Base-by-base conservation (phyloP, 2,329 filamentous ascomycete genomes). In the Fusarium tjaetaba region DNA sequence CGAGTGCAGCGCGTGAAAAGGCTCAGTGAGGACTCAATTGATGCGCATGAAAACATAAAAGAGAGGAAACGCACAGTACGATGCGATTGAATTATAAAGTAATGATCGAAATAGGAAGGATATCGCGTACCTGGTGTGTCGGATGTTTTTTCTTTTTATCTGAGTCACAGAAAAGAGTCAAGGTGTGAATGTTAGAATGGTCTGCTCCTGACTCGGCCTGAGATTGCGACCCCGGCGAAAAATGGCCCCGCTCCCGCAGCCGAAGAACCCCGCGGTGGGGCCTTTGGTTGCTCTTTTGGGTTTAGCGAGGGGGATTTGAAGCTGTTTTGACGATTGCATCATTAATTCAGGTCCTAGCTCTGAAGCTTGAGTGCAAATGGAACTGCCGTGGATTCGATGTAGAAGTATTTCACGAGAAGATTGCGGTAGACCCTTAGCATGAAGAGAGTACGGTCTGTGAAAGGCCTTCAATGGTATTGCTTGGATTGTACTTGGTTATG, bases 161-260 rank as follows among this genome's bases (percentile, higher is more conserved):
- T 76, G 74, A 76, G 64, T 76, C 74, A 76, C 74, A 70, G 41
- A 75, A 73, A 64, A 67, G 48, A 64, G 61, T 67, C 26, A 65
- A 67, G 48, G 43, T 58, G 36, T 73, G 59, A 56, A 51, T 51
- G 26, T 48, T 32, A n/a, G 8, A 16, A 41, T 53, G 51, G 34
- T 32, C 52, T 55, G 61, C 65, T 73, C 70, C 70, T 73, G 48
- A 11, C 62, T 76, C 69, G 66, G 68, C 34, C 45, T 75, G 53
- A 67, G 39, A 43, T 30, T 48, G 56, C 43, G 51, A 43, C 45
- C 48, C 64, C 61, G 68, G 75, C 61, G 60, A 72, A 76, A 70
- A 65, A 68, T 72, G 61, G 68, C 75, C 70, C 74, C 74, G 70
- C 74, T 76, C 59, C 74, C 74, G 74, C 61, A 49, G 34, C 39